Conservation (phyloP, 768 basidiomycete genomes). For the Lentinula edodes region DNA sequence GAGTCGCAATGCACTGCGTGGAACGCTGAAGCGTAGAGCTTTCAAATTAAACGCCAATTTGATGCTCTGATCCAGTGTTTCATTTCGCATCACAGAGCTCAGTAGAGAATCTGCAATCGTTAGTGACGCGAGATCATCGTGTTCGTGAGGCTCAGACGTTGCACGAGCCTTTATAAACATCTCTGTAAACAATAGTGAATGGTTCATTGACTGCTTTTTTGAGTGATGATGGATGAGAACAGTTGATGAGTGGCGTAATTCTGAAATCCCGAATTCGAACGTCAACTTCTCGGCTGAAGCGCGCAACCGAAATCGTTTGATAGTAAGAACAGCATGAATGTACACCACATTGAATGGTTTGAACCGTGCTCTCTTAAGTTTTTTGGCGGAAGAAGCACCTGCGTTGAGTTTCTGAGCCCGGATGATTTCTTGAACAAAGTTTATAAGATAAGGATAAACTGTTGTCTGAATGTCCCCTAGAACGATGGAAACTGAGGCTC, state of each 20-base stretch:
- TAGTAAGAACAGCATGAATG: constrained; percentile 33
- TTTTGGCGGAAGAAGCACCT: constrained; percentile 9
- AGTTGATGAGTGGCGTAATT: background rate
- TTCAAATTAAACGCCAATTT: constrained; percentile 41
- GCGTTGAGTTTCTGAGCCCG: constrained; percentile 41
- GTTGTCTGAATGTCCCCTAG: constrained; percentile 35
- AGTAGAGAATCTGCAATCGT: constrained; percentile 39
- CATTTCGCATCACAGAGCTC: constrained; percentile 43
- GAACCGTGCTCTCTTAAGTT: background rate
- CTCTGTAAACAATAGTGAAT: constrained; percentile 42
- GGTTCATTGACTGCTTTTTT: constrained; percentile 37
- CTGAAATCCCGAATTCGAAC: constrained; percentile 50
- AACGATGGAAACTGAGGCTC: constrained; percentile 28
- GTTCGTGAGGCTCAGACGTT: constrained; percentile 35
- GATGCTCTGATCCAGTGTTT: constrained; percentile 31
- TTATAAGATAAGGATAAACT: constrained; percentile 54
- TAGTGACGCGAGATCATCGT: constrained; percentile 60
- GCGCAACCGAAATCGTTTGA: constrained; percentile 44
- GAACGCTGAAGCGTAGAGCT: constrained; percentile 53
- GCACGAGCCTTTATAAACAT: constrained; percentile 57
- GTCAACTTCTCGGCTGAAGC: constrained; percentile 68
- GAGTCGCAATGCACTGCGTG: constrained; percentile 74
- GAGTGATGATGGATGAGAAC: background rate
- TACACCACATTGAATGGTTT: background rate
- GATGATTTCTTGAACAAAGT: constrained; percentile 50